Evolutionary conservation across 345 rosid genomes (phyloP).

Genomic region (Pistacia atlantica): DNA sequence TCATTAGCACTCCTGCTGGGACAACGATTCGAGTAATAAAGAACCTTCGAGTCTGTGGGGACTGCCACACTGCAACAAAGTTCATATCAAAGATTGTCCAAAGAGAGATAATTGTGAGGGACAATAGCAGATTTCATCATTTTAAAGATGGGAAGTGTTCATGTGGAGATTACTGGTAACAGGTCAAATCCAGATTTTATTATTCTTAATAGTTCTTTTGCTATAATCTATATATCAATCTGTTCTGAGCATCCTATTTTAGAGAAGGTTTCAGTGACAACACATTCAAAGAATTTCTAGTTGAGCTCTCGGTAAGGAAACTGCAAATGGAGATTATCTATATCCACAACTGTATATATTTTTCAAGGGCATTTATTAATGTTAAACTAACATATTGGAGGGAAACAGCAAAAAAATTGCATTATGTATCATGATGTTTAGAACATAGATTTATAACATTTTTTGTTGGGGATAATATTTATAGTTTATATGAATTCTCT

Average conservation of each 20-base stretch:
- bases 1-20: slow-evolving; percentile 62
- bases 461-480: no score
- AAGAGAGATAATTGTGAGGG: slow-evolving; percentile 75
- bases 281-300: neutral
- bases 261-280: neutral
- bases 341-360: neutral
- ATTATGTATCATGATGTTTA: no score
- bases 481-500: no score
- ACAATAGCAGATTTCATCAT: slow-evolving; percentile 80
- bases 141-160: slow-evolving; percentile 69
- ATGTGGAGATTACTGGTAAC: slow-evolving; percentile 81
- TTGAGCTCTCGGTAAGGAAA: neutral
- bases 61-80: slow-evolving; percentile 72
- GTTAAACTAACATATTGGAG: neutral
- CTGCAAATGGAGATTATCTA: neutral
- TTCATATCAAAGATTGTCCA: slow-evolving; percentile 58
- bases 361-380: neutral
- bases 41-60: slow-evolving; percentile 63
- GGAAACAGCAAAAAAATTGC: neutral
- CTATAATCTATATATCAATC: neutral
- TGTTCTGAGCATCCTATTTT: neutral
- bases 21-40: slow-evolving; percentile 72
- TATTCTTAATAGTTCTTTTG: neutral
- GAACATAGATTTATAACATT: no score
- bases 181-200: neutral